These are phyloP conservation scores for Aspergillus pseudoglaucus DNA, from an alignment of 2,329 filamentous ascomycete species.

Conservation along the genomic window DNA sequence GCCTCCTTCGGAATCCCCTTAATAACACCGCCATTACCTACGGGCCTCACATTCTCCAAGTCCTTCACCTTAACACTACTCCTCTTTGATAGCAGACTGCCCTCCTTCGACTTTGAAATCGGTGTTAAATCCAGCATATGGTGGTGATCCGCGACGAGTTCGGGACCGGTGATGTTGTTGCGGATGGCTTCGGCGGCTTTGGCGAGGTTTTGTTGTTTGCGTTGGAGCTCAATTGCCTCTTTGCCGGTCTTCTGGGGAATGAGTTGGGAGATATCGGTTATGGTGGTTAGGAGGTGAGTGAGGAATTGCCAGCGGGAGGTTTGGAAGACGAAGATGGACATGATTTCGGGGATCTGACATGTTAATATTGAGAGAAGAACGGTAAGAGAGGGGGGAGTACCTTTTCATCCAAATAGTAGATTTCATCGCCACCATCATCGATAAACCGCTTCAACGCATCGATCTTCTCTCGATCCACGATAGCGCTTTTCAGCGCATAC, in stretches of 20 bases:
- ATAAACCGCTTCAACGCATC: constrained; percentile 77
- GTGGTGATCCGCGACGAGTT: constrained; percentile 74
- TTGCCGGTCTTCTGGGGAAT: constrained; percentile 36
- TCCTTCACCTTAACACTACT: neutral
- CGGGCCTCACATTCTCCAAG: constrained; percentile 8
- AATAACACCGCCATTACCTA: constrained; percentile 37
- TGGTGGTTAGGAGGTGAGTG: constrained; percentile 58
- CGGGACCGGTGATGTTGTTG: constrained; percentile 69
- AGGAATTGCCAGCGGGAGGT: constrained; percentile 74
- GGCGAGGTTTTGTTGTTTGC: constrained; percentile 61
- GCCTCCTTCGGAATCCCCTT: constrained; percentile 57
- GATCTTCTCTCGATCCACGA: constrained; percentile 87
- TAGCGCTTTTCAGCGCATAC: constrained; percentile 58
- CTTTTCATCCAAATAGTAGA: constrained; percentile 64
- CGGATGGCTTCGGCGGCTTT: constrained; percentile 70
- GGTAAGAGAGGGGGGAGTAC: constrained; percentile 21
- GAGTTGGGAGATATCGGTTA: constrained; percentile 48
- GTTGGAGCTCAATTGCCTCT: constrained; percentile 37
- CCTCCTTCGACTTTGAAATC: constrained; percentile 14
- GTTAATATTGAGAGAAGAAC: neutral
- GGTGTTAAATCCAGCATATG: constrained; percentile 28
- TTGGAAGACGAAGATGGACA: constrained; percentile 84
- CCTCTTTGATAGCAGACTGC: constrained; percentile 18
- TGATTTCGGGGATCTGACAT: constrained; percentile 68
- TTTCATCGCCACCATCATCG: constrained; percentile 66